Conservation (phyloP, 1,284 basidiomycete species). For the Fomitopsis betulina region DNA sequence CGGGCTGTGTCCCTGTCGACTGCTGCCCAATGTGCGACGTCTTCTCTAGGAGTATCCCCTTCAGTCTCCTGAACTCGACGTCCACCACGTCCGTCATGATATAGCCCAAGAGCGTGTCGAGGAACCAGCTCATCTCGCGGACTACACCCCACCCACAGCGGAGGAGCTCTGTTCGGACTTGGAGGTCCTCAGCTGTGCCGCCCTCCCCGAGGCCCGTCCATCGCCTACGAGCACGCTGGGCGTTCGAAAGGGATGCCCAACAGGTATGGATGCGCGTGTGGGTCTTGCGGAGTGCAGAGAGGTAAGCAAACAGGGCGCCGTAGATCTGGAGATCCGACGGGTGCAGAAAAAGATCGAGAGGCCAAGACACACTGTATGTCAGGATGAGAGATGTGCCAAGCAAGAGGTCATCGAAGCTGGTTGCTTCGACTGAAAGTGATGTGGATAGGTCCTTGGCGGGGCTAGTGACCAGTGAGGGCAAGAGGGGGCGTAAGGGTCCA, state of each 20-base stretch:
- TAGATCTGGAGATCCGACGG: slow-evolving; percentile 72
- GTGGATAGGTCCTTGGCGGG: slow-evolving; percentile 27
- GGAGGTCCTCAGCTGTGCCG: slow-evolving; percentile 68
- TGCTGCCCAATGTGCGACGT: slow-evolving; percentile 17
- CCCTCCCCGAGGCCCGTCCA: slow-evolving; percentile 91
- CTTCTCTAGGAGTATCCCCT: slow-evolving; percentile 41
- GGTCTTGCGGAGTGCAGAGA: slow-evolving; percentile 79
- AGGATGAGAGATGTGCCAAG: slow-evolving; percentile 75
- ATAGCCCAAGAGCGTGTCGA: slow-evolving; percentile 79
- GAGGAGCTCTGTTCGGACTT: slow-evolving; percentile 57
- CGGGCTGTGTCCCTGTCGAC: slow-evolving; percentile 15
- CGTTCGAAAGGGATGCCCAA: slow-evolving; percentile 80
- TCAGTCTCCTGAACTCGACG: slow-evolving; percentile 72
- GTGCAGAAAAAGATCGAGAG: slow-evolving; percentile 86
- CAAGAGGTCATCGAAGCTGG: slow-evolving; percentile 67
- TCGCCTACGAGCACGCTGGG: slow-evolving; percentile 73
- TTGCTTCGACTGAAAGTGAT: slow-evolving; percentile 35
- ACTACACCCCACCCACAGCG: slow-evolving; percentile 84
- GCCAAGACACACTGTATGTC: slow-evolving; percentile 74
- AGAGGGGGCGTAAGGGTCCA: slow-evolving; percentile 73
- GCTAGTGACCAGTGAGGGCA: slow-evolving; percentile 56
- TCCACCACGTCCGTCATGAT: slow-evolving; percentile 90
- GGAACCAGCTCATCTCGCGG: slow-evolving; percentile 86
- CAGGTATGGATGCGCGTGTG: slow-evolving; percentile 75
- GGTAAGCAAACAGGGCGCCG: slow-evolving; percentile 74